phyloP scores from a whole-genome alignment of 176 grass and related monocot genomes.

The Phragmites australis region DNA sequence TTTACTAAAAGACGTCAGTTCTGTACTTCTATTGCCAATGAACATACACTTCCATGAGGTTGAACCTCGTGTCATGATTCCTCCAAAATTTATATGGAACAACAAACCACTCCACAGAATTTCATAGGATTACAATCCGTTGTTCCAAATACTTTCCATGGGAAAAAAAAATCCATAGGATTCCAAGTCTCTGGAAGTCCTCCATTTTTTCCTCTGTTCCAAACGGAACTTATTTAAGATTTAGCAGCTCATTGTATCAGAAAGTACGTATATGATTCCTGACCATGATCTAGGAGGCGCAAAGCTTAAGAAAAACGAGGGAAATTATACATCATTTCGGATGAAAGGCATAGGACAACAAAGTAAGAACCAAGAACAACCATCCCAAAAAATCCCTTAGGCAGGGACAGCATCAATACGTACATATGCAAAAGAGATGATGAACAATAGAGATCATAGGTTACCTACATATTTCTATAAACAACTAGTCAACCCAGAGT shows the following conservation, averaged over 20 bases:
- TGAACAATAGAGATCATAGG: conserved; percentile 34
- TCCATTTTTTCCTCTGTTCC: too few relatives aligned
- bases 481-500: conserved; percentile 48
- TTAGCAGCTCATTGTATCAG: background rate
- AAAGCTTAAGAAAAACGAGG: background rate
- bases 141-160: too few relatives aligned
- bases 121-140: too few relatives aligned
- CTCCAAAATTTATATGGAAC: too few relatives aligned
- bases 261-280: background rate
- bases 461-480: conserved; percentile 58
- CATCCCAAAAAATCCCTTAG: background rate
- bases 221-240: too few relatives aligned
- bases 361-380: background rate
- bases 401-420: background rate
- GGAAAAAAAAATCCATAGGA: too few relatives aligned
- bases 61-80: too few relatives aligned
- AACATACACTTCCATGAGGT: too few relatives aligned
- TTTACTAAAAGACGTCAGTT: too few relatives aligned
- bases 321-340: background rate
- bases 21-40: too few relatives aligned
- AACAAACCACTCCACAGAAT: too few relatives aligned
- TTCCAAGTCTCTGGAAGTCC: too few relatives aligned
- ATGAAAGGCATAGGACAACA: background rate
- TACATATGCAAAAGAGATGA: conserved; percentile 7
- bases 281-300: background rate